Percentiles rank a stretch among this genome's conserved stretches.
These are phyloP conservation scores for Pseudohyphozyma bogoriensis DNA, from an alignment of 768 basidiomycete species.

Conservation along the genomic window DNA sequence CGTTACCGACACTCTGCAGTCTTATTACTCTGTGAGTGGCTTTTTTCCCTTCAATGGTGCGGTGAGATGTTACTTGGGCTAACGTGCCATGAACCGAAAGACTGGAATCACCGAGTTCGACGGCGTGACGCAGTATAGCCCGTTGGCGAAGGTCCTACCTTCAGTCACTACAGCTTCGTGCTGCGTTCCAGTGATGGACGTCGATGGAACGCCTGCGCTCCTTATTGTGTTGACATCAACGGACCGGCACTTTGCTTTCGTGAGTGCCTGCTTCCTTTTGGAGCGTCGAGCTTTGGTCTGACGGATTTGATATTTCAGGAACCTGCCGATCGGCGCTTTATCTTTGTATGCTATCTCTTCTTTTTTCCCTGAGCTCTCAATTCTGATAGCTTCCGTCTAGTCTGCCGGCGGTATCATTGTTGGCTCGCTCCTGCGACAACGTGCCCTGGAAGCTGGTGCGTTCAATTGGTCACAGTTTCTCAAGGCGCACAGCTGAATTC, in stretches of 20 bases:
- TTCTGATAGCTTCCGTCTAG: no score
- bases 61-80: not conserved
- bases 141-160: not conserved
- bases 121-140: not conserved
- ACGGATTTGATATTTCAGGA: no score
- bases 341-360: no score
- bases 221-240: constrained; percentile 17
- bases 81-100: no score
- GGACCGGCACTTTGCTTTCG: constrained; percentile 16
- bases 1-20: not conserved
- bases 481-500: no score
- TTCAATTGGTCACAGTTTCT: no score
- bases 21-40: not conserved
- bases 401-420: constrained; percentile 18
- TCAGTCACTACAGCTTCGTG: not conserved
- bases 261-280: no score
- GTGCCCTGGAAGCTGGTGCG: constrained; percentile 15
- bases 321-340: no score
- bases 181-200: constrained; percentile 18
- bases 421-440: constrained; percentile 9
- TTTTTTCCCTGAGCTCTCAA: no score
- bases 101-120: not conserved
- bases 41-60: not conserved
- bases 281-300: no score
- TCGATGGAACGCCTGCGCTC: constrained; percentile 10